A percentile compares a stretch with the other conserved stretches of the same genome.
These are phyloP conservation scores for Quercus dentata DNA, from an alignment of 306 rosid genomes.

Conservation along the genomic window DNA sequence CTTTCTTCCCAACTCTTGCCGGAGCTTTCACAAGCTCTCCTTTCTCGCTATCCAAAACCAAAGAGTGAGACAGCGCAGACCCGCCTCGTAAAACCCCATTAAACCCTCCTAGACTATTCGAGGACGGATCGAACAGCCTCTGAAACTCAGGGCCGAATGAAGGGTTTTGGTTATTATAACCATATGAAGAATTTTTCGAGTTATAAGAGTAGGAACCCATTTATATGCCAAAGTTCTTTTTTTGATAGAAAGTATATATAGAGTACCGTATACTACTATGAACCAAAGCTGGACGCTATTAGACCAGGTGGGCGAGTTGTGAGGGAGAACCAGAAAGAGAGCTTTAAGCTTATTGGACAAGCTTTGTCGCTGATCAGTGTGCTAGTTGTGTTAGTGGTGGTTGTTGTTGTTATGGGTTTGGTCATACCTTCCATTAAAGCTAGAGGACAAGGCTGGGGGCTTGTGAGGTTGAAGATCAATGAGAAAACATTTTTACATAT, in stretches of 20 bases:
- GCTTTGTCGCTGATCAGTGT: conserved; percentile 27
- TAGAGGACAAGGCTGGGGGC: conserved; percentile 16
- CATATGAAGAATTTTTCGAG: conserved; percentile 25
- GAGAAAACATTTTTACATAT: conserved; percentile 45
- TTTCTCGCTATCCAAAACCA: conserved; percentile 53
- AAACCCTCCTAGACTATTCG: conserved; percentile 20
- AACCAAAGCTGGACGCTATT: conserved; percentile 31
- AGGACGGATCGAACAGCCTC: conserved; percentile 29
- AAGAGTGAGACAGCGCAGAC: conserved; percentile 30
- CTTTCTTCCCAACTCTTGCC: conserved; percentile 46
- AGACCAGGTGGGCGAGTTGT: conserved; percentile 74
- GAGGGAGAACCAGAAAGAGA: conserved; percentile 72
- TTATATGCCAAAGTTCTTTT: background rate
- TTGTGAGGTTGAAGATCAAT: conserved; percentile 23
- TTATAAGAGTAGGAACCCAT: conserved; percentile 41
- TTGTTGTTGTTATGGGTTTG: conserved; percentile 15
- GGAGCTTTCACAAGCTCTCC: conserved; percentile 62
- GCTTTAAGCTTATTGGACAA: conserved; percentile 38
- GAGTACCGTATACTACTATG: background rate
- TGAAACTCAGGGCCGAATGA: conserved; percentile 24
- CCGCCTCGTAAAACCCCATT: conserved; percentile 28
- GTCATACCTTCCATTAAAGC: conserved; percentile 58
- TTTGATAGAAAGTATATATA: background rate
- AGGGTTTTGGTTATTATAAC: background rate
- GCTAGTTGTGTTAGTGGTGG: conserved; percentile 20